Percentiles rank a stretch among this genome's conserved stretches.
Conservation (phyloP, 2,329 filamentous ascomycete species). For the Fusarium fujikuroi region DNA sequence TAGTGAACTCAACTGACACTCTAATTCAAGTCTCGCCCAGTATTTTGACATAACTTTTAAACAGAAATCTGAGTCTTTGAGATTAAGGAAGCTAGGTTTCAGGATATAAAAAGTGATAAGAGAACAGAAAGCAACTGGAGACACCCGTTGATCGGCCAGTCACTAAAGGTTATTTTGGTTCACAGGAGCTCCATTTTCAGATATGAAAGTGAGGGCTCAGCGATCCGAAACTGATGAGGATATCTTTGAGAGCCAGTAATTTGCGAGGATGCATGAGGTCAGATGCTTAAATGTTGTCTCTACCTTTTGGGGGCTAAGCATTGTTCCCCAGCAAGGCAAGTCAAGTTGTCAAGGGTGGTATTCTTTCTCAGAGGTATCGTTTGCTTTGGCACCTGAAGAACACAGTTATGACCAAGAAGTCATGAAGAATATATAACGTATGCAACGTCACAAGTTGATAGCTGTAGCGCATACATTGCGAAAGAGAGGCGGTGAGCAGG, state of each 20-base stretch:
- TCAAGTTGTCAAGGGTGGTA: background rate
- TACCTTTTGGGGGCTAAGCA: background rate
- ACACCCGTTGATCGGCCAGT: background rate
- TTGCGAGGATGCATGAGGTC: no score
- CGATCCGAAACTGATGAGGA: no score
- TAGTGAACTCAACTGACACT: background rate
- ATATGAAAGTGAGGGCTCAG: background rate
- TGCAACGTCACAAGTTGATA: background rate
- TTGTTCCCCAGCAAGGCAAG: no score
- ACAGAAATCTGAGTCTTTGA: background rate
- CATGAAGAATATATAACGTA: no score
- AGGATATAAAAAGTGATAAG: background rate
- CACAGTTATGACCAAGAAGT: background rate
- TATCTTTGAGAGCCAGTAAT: background rate
- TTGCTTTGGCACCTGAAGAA: background rate
- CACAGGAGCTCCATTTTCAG: background rate
- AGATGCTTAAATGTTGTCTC: no score
- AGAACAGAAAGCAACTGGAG: background rate
- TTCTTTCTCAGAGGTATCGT: no score
- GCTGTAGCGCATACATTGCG: background rate
- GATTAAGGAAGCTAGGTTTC: background rate
- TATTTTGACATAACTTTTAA: no score
- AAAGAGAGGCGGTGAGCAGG: background rate
- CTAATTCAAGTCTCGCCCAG: background rate
- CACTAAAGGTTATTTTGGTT: background rate